Evolutionary conservation across 306 rosid species (phyloP).

Genomic region (Coriaria nepalensis): DNA sequence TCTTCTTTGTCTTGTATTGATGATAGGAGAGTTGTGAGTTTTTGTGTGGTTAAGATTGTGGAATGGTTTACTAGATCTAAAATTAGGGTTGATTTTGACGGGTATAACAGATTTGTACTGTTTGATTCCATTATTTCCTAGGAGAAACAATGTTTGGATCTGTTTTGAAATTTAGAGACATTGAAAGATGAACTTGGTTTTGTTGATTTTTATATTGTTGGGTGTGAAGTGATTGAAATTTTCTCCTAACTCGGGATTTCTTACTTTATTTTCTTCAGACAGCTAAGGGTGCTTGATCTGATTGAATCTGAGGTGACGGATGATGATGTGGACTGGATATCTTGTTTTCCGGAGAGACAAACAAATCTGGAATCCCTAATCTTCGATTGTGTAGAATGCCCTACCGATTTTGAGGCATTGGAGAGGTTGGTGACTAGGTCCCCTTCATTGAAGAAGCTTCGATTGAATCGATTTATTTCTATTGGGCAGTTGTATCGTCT

Average conservation of each 20-base stretch:
- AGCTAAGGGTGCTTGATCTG: slow-evolving; percentile 68
- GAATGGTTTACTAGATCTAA: too few relatives aligned
- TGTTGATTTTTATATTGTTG: too few relatives aligned
- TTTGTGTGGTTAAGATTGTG: background rate
- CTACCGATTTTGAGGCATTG: slow-evolving; percentile 58
- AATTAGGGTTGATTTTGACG: too few relatives aligned
- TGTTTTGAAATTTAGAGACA: too few relatives aligned
- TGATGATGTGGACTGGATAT: slow-evolving; percentile 66
- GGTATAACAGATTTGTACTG: too few relatives aligned
- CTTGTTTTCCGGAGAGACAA: slow-evolving; percentile 55
- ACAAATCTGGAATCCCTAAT: slow-evolving; percentile 54
- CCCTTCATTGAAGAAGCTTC: slow-evolving; percentile 58
- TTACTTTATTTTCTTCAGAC: slow-evolving; percentile 28
- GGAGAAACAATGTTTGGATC: too few relatives aligned
- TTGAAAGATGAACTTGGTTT: too few relatives aligned
- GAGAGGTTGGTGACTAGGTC: slow-evolving; percentile 73
- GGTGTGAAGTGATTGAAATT: background rate
- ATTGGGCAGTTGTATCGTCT: slow-evolving; percentile 42
- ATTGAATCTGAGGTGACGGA: slow-evolving; percentile 49
- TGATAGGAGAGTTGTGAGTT: background rate
- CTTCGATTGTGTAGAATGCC: slow-evolving; percentile 56
- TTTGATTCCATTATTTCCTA: too few relatives aligned
- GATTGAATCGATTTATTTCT: slow-evolving; percentile 43
- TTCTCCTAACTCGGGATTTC: slow-evolving; percentile 4
- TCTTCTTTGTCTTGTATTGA: background rate